Percentiles rank a stretch among this genome's conserved stretches.
These are phyloP conservation scores for Rhizopogon rudus DNA, from an alignment of 768 basidiomycete species.

Conservation along the genomic window DNA sequence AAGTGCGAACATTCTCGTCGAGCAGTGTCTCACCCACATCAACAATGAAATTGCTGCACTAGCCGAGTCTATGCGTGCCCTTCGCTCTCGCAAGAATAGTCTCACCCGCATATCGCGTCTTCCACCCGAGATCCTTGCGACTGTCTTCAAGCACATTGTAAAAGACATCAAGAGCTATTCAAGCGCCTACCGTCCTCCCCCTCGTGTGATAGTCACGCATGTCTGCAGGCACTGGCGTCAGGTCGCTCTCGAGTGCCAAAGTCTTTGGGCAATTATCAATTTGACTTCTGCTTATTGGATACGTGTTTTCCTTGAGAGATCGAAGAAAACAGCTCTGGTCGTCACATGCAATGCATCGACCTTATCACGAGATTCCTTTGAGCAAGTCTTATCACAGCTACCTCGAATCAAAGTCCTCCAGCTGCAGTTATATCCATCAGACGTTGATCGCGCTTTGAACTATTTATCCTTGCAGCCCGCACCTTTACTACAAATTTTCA, in stretches of 20 bases:
- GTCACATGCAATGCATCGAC: conserved; percentile 18
- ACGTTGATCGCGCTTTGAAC: conserved; percentile 20
- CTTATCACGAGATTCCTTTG: conserved; percentile 15
- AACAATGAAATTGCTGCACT: conserved; percentile 14
- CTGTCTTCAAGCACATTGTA: conserved; percentile 8
- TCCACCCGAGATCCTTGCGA: conserved; percentile 18
- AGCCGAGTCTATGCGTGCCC: conserved; percentile 7
- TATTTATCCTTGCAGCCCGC: background rate
- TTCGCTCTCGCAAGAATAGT: conserved; percentile 13
- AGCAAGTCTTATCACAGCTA: conserved; percentile 22
- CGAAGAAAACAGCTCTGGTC: conserved; percentile 29
- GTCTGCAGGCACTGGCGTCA: conserved; percentile 35
- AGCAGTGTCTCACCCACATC: conserved; percentile 7
- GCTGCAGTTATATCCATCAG: conserved; percentile 20
- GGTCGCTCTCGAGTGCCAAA: conserved; percentile 35
- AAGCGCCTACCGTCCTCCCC: background rate
- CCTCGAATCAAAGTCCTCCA: conserved; percentile 23
- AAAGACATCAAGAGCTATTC: background rate
- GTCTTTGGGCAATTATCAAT: conserved; percentile 32
- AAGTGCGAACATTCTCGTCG: background rate
- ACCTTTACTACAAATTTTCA: conserved; percentile 1
- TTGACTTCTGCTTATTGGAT: background rate
- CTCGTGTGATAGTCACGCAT: conserved; percentile 17
- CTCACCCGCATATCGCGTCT: conserved; percentile 13
- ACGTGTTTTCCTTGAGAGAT: conserved; percentile 34